Evolutionary conservation across 192 early-diverging fungal species (phyloP).

Genomic region (Coemansia sp.): DNA sequence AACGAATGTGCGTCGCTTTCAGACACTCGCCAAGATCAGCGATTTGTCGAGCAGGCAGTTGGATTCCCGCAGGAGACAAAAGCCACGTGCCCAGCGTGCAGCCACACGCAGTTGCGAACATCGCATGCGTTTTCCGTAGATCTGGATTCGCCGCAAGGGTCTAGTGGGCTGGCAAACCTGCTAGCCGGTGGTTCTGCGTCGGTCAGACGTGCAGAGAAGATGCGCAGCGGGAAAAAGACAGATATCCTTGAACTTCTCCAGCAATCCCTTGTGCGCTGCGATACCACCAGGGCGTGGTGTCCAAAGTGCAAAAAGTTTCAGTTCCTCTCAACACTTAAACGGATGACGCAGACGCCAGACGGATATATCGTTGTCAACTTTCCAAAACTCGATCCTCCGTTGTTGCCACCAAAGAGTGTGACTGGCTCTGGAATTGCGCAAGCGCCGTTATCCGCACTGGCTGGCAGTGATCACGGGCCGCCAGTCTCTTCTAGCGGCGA

Average conservation of each 20-base stretch:
- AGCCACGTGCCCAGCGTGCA: conserved; percentile 67
- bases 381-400: conserved; percentile 34
- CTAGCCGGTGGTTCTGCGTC: conserved; percentile 50
- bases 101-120: conserved; percentile 59
- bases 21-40: conserved; percentile 6
- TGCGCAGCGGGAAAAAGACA: conserved; percentile 11
- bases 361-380: conserved; percentile 78
- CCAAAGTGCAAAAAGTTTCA: conserved; percentile 80
- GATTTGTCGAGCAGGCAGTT: conserved; percentile 30
- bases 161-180: conserved; percentile 31
- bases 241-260: conserved; percentile 32
- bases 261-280: conserved; percentile 18
- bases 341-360: conserved; percentile 65
- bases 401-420: background rate
- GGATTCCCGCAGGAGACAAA: conserved; percentile 35
- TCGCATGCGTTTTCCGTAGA: conserved; percentile 84
- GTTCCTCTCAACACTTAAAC: conserved; percentile 71
- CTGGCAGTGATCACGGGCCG: background rate
- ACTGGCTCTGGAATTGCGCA: background rate
- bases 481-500: background rate
- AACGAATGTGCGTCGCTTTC: conserved; percentile 59
- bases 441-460: conserved; percentile 1
- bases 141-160: conserved; percentile 68
- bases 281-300: conserved; percentile 76
- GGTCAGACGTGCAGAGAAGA: conserved; percentile 31